Evolutionary conservation across 495 filamentous ascomycete species (phyloP), one percentile per base, ranked within the genome.

Genomic region (Annulohypoxylon nitens): DNA sequence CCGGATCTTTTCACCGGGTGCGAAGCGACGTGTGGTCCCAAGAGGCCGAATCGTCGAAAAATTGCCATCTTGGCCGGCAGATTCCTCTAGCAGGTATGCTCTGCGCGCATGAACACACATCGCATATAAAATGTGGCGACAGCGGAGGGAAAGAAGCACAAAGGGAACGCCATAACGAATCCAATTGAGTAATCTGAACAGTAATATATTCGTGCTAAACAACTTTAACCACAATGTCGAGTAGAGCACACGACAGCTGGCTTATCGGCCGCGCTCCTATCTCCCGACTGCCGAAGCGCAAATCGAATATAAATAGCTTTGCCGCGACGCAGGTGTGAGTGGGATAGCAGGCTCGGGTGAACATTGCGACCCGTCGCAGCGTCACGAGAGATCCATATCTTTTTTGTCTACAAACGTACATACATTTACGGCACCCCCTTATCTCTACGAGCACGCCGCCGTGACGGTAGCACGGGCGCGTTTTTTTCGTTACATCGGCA

Each of bases 281-380:
- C 33, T 37, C 60, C 67, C 67, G 67, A 64, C 33, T 55, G 9
- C 67, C 67, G 60, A 70, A 41, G n/a, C n/a, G 53, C 26, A n/a
- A 59, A 45, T 57, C 26, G 48, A 64, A 70, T 70, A 70, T 65
- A 70, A 34, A 65, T 36, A 65, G 43, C 64, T 61, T 64, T 45
- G 68, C 68, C 45, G 58, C 61, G 25, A 43, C 43, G 39, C 36
- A 66, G 16, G n/a, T 48, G 26, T 59, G 51, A 33, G 54, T 33
- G 37, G 64, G 39, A 48, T 60, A 14, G 25, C 9, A 30, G 30
- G 25, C 48, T 67, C 54, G 53, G 36, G 48, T 57, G 47, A 66
- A 68, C 37, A 55, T 41, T 43, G 12, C 57, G 26, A 55, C 14
- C 11, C 39, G 14, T 43, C 39, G 12, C 43, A 47, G 43, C 43